A percentile compares a stretch with the other conserved stretches of the same genome.
Evolutionary conservation across 257 asterid genomes (phyloP).

Genomic region (Solanum neorickii): DNA sequence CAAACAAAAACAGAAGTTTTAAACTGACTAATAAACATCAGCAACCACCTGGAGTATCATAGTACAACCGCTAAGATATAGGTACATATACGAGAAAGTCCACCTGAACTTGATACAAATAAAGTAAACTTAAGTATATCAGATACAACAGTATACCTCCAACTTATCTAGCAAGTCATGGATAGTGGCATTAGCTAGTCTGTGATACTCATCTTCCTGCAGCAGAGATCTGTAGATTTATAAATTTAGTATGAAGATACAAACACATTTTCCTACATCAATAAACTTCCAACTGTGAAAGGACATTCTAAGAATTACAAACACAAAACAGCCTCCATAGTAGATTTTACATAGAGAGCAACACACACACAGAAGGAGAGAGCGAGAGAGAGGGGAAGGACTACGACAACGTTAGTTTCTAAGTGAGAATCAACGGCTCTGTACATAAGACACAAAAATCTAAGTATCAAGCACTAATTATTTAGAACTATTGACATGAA

Average conservation of each 20-base stretch:
- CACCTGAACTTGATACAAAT: not conserved
- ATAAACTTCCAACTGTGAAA: not conserved
- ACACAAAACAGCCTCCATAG: not conserved
- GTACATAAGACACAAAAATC: not conserved
- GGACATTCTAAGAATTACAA: not conserved
- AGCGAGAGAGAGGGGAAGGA: not conserved
- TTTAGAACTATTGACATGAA: not conserved
- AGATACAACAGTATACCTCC: constrained; percentile 31
- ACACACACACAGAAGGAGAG: not conserved
- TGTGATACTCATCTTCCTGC: constrained; percentile 72
- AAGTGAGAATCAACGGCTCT: not conserved
- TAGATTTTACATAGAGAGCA: not conserved
- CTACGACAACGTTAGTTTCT: not conserved
- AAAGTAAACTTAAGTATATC: not conserved
- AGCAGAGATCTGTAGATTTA: constrained; percentile 42
- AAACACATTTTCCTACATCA: not conserved
- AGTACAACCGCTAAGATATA: not conserved
- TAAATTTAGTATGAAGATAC: not conserved
- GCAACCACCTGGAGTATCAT: not conserved
- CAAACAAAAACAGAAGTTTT: not conserved
- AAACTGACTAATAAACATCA: not conserved
- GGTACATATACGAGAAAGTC: not conserved
- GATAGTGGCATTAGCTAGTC: constrained; percentile 69
- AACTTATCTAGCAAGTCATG: constrained; percentile 72
- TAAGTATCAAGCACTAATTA: not conserved